Base-by-base conservation (phyloP, 1,139 yeast genomes). In the Debaryomyces robertsiae region DNA sequence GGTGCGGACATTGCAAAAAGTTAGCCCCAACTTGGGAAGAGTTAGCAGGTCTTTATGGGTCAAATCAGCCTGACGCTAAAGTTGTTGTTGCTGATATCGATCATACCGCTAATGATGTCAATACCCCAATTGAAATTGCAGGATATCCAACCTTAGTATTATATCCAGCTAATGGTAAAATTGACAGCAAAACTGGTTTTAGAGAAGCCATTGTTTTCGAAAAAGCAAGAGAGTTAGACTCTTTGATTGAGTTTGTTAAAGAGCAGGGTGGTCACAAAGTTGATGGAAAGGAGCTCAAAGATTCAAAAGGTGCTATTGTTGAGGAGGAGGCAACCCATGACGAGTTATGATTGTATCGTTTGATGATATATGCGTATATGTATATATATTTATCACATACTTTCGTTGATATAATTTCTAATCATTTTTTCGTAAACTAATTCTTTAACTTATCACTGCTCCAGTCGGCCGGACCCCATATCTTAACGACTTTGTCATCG, bases 1-100 rank as follows among this genome's bases (percentile, higher is more conserved):
- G 98, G 98, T 91, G 98, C 75, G 97, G 98, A 38, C 98, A 91
- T 77, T 91, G 98, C 79, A 91, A 91, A 79, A 88, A 79, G 68
- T 77, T 91, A 67, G 96, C 96, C 44, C 98, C 98, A 60, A 76
- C 74, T 46, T 93, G 84, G 75, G 96, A 87, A 61, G 94, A 89
- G 63, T 79, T 93, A 54, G 97, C 90, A 43, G 82, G 71, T 40
- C 61, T 85, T 44, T 85, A 73, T 65, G 73, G 70, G 43, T 68
- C 76, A 40, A 79, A 78, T 52, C 59, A 68, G 35, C 66, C 70
- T 36, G 66, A 60, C 38, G 53, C 71, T 29, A 71, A 81, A 61
- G 88, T 91, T 45, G 63, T 82, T 38, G 72, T 93, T 59, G 97
- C 96, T 53, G 82, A 91, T 67, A 69, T 91, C 45, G 97, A 93